A percentile compares a stretch with the other conserved stretches of the same genome.
Evolutionary conservation across 179 eudicot species (phyloP).

Genomic region (Silene noctiflora): DNA sequence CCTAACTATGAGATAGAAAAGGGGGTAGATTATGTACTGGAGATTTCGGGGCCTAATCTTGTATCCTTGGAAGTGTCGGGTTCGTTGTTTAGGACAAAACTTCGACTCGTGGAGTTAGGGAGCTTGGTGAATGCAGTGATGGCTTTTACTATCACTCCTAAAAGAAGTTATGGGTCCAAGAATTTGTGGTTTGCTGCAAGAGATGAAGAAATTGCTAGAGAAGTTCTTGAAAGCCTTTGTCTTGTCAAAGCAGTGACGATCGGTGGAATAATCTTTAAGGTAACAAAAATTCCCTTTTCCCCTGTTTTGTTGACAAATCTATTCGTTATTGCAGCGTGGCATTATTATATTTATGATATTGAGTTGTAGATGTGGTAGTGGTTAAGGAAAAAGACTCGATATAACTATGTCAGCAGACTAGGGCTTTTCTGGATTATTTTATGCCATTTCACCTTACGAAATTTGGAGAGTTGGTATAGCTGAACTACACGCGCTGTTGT

Average conservation of each 20-base stretch:
- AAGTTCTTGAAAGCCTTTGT: slow-evolving; percentile 27
- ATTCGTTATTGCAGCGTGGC: not conserved
- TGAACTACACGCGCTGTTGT: too few species aligned
- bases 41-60: slow-evolving; percentile 28
- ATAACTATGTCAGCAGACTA: not conserved
- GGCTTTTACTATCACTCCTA: slow-evolving; percentile 11
- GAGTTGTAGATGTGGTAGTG: not conserved
- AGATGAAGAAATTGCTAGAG: slow-evolving; percentile 23
- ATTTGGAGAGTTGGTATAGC: too few species aligned
- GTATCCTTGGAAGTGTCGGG: slow-evolving; percentile 26
- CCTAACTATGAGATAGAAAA: not conserved
- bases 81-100: slow-evolving; percentile 12
- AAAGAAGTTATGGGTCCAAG: too few species aligned
- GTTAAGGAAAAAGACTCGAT: not conserved
- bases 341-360: not conserved
- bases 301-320: not conserved
- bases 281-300: slow-evolving; percentile 5
- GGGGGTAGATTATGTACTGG: slow-evolving; percentile 4
- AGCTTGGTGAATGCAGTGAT: slow-evolving; percentile 23
- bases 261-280: slow-evolving; percentile 27
- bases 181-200: slow-evolving; percentile 10
- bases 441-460: not conserved
- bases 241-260: slow-evolving; percentile 19
- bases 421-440: not conserved
- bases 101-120: slow-evolving; percentile 26